A percentile compares a stretch with the other conserved stretches of the same genome.
phyloP scores from a whole-genome alignment of 495 filamentous ascomycete species.

The Penicillium coffeae region DNA sequence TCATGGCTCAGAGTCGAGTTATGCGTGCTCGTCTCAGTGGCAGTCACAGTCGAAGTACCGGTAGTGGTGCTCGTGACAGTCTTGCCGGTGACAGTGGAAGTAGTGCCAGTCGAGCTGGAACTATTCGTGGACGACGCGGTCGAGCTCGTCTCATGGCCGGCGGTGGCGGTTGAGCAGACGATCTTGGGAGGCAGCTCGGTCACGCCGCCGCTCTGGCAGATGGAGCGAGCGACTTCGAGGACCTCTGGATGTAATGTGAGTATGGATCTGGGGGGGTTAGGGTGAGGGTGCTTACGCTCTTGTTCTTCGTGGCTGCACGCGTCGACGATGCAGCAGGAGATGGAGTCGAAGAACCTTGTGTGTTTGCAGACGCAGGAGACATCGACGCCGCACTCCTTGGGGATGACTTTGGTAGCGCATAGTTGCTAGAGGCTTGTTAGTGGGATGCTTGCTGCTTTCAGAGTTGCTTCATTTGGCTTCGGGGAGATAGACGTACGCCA shows the following conservation, averaged over 20 bases:
- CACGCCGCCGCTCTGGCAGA: conserved; percentile 47
- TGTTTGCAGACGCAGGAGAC: conserved; percentile 65
- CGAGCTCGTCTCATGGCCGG: conserved; percentile 12
- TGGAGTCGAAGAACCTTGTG: conserved; percentile 52
- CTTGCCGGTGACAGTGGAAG: conserved; percentile 4
- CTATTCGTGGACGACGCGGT: conserved; percentile 14
- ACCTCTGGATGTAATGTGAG: conserved; percentile 29
- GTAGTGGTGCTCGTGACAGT: conserved; percentile 13
- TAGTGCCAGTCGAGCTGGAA: conserved; percentile 14
- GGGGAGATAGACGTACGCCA: conserved; percentile 26
- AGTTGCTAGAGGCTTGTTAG: conserved; percentile 36
- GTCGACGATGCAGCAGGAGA: conserved; percentile 63
- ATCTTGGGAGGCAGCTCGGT: conserved; percentile 36
- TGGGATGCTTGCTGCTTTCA: not conserved
- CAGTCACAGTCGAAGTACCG: not conserved
- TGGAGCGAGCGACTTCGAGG: conserved; percentile 42
- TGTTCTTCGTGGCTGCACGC: conserved; percentile 55
- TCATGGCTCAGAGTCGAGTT: not conserved
- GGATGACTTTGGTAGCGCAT: conserved; percentile 49
- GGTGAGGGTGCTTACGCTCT: conserved; percentile 38
- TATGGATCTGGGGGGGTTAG: not conserved
- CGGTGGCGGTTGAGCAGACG: conserved; percentile 22
- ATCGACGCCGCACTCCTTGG: conserved; percentile 53
- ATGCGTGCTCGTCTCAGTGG: not conserved
- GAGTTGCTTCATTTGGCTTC: not conserved